phyloP scores from a whole-genome alignment of 1,139 yeast genomes.

The Yamadazyma kanchanaburiensis region DNA sequence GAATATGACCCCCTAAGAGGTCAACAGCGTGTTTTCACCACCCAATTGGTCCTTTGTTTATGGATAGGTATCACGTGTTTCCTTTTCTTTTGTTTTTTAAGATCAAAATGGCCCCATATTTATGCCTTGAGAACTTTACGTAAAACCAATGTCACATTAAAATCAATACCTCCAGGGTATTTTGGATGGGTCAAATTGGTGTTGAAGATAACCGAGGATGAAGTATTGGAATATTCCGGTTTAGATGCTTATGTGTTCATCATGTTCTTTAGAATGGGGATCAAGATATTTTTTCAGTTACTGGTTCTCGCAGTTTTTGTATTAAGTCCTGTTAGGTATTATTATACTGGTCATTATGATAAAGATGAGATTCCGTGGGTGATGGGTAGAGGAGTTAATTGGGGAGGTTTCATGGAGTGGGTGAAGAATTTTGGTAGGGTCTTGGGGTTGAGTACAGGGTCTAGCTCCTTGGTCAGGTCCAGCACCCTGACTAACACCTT shows the following conservation, averaged over 20 bases:
- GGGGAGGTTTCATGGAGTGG: slow-evolving; percentile 3
- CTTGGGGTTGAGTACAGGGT: no score
- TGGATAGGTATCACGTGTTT: slow-evolving; percentile 36
- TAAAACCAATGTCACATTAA: slow-evolving; percentile 22
- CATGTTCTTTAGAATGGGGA: slow-evolving; percentile 45
- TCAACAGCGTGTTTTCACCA: slow-evolving; percentile 43
- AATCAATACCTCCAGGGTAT: slow-evolving; percentile 34
- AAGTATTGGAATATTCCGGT: slow-evolving; percentile 38
- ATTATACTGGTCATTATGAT: slow-evolving; percentile 46
- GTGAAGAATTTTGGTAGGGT: no score
- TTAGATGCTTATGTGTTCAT: slow-evolving; percentile 46
- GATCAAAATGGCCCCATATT: slow-evolving; percentile 50
- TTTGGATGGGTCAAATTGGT: slow-evolving; percentile 42
- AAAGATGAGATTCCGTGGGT: slow-evolving; percentile 26
- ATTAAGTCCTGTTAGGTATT: slow-evolving; percentile 42
- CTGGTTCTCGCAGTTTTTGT: slow-evolving; percentile 37
- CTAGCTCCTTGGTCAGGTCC: no score
- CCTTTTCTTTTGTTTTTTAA: slow-evolving; percentile 36
- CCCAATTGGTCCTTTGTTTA: slow-evolving; percentile 39
- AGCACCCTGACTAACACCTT: no score
- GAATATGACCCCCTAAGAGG: slow-evolving; percentile 31
- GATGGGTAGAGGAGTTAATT: background rate
- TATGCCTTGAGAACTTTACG: slow-evolving; percentile 48
- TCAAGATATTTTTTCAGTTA: slow-evolving; percentile 33
- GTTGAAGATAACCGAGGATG: slow-evolving; percentile 36